Conservation (phyloP, 164 flowering plant species). For the Liriodendron chinense region DNA sequence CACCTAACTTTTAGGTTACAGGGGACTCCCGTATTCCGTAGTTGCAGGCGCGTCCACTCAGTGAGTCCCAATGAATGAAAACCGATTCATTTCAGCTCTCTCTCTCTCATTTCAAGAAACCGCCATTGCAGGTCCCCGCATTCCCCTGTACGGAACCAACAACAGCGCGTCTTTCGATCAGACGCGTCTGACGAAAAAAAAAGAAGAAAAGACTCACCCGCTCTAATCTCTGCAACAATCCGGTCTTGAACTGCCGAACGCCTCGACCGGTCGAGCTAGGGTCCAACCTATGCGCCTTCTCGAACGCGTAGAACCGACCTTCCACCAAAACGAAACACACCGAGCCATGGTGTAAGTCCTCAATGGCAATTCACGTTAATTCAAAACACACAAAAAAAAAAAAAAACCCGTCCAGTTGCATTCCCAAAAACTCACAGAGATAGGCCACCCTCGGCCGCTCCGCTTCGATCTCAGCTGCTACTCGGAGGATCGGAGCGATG, state of each 20-base stretch:
- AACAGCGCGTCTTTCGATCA: background rate
- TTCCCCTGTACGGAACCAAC: background rate
- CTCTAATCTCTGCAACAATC: slow-evolving; percentile 73
- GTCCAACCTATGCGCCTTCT: slow-evolving; percentile 91
- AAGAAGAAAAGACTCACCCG: slow-evolving; percentile 42
- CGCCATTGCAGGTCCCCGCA: background rate
- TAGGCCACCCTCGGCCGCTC: slow-evolving; percentile 94
- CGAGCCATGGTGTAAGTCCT: background rate
- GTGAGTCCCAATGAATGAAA: background rate
- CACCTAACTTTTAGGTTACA: too few species aligned
- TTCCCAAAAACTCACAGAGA: slow-evolving; percentile 56
- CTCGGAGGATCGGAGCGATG: slow-evolving; percentile 86
- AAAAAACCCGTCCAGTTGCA: background rate
- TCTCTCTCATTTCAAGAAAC: background rate
- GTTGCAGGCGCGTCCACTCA: too few species aligned
- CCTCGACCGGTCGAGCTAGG: slow-evolving; percentile 90
- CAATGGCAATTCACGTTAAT: too few species aligned
- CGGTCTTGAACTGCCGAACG: slow-evolving; percentile 91
- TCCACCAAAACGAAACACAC: background rate
- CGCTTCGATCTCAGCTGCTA: slow-evolving; percentile 75
- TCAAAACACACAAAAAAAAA: background rate
- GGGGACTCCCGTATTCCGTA: too few species aligned
- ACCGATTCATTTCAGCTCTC: background rate
- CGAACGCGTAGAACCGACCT: slow-evolving; percentile 98
- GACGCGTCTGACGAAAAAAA: background rate